A percentile compares a stretch with the other conserved stretches of the same genome.
Evolutionary conservation across 2,329 filamentous ascomycete genomes (phyloP).

Genomic region (Passalora sequoiae): DNA sequence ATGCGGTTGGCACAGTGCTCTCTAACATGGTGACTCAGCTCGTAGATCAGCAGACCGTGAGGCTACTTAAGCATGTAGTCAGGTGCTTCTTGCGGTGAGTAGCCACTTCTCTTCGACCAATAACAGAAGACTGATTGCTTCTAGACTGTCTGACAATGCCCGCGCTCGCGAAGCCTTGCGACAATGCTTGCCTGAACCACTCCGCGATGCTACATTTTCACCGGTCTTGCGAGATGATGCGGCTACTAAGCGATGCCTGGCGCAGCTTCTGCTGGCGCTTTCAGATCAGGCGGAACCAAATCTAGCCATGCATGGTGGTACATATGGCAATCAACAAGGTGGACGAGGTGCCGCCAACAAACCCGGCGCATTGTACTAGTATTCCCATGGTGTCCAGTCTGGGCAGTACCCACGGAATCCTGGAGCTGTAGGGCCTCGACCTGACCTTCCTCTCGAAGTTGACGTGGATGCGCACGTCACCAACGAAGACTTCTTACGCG

Average conservation of each 20-base stretch:
- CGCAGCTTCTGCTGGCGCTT: conserved; percentile 94
- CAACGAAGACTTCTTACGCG: too few species aligned
- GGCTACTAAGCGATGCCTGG: conserved; percentile 92
- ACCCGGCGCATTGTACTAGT: too few species aligned
- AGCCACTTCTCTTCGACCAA: background rate
- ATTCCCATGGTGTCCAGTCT: too few species aligned
- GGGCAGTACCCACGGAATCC: too few species aligned
- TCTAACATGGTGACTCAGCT: conserved; percentile 99
- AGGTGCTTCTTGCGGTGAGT: conserved; percentile 88
- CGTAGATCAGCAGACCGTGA: conserved; percentile 93
- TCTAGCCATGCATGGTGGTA: conserved; percentile 16
- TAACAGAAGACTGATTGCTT: conserved; percentile 6
- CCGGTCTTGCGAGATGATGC: conserved; percentile 94
- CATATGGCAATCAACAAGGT: conserved; percentile 20
- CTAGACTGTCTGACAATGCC: conserved; percentile 88
- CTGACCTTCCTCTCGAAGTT: too few species aligned
- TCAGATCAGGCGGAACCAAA: conserved; percentile 56
- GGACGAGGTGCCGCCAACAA: too few species aligned
- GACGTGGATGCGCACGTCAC: too few species aligned
- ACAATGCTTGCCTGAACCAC: conserved; percentile 94
- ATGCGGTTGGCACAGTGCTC: conserved; percentile 92
- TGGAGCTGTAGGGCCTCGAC: too few species aligned
- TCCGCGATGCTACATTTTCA: conserved; percentile 96
- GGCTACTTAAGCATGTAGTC: conserved; percentile 94
- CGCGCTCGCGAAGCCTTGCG: conserved; percentile 89